Base-by-base conservation (phyloP, 2,329 filamentous ascomycete species). In the Nemania abortiva region DNA sequence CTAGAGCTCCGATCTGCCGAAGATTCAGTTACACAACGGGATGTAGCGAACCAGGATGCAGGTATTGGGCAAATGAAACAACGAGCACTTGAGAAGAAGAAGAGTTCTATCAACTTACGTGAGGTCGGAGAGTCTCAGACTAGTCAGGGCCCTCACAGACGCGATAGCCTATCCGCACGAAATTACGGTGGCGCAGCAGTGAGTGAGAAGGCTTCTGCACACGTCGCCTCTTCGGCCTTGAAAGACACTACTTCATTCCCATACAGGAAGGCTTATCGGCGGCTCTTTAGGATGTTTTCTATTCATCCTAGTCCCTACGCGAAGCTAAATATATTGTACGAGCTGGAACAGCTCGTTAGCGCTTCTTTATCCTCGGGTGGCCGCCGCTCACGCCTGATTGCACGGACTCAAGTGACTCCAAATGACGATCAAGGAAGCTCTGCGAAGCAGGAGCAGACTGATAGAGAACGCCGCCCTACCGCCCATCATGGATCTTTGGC, bases 271-370 rank as follows among this genome's bases (percentile, higher is more conserved):
- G 92, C 94, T 0, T 98, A 97, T 77, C 87, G 90, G 72, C 90
- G 91, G 13, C 85, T 98, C 1, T 84, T 98, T 37, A 90, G 89
- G 71, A 94, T 94, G 82, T 97, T 99, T 74, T 94, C 93, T 50
- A 92, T 95, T 3, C 93, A 97, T 73, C 92, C 93, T 0, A 97
- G 96, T 77, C 96, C 96, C 0, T 92, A 92, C 73, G 87, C 89
- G 24, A 99, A 99, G 80, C 86, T 99, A 13, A 91, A 91, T 72
- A 91, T 93, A 0, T 84, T 98, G 4, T 90, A 91, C 69, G 94
- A 98, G 78, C 85, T 99, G 5, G 91, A 97, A 76, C 89, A 91
- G 50, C 86, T 99, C 54, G 93, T 97, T 65, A 84, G 92, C 29
- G 92, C 92, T 1, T 95, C 92, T 0, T 81, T 95, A 13, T 89